Evolutionary conservation across 805 yeast genomes (phyloP).

Genomic region (Candida wancherniae): DNA sequence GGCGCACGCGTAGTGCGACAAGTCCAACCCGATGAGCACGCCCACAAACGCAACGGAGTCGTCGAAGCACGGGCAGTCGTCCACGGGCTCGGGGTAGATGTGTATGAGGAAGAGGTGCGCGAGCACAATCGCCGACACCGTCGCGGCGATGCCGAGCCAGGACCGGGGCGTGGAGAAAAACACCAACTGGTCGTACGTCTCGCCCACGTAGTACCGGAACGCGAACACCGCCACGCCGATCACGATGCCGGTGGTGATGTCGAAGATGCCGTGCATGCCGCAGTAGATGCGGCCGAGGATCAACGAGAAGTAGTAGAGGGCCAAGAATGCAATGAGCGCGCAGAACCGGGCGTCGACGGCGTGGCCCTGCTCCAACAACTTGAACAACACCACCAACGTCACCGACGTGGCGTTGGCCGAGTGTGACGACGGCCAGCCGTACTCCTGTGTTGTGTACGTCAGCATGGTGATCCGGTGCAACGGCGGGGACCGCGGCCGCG

Average conservation of each 20-base stretch:
- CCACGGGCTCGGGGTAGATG: constrained; percentile 78
- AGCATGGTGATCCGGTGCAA: constrained; percentile 83
- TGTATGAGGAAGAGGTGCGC: constrained; percentile 52
- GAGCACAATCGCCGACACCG: constrained; percentile 33
- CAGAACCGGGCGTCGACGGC: constrained; percentile 10
- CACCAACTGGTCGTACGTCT: constrained; percentile 44
- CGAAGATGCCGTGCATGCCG: constrained; percentile 96
- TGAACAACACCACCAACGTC: constrained; percentile 40
- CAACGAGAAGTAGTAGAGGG: constrained; percentile 57
- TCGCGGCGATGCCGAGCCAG: constrained; percentile 20
- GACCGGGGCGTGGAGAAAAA: constrained; percentile 20
- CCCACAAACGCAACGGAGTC: constrained; percentile 93
- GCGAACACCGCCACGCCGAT: constrained; percentile 55
- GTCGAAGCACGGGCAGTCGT: constrained; percentile 93
- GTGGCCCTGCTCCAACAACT: constrained; percentile 13
- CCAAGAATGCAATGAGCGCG: constrained; percentile 17
- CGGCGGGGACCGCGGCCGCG: constrained; percentile 92
- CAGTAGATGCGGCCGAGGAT: constrained; percentile 83
- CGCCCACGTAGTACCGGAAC: constrained; percentile 40
- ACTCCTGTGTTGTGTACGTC: constrained; percentile 86
- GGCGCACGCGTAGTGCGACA: constrained; percentile 50
- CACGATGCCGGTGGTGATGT: constrained; percentile 58
- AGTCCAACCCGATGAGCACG: constrained; percentile 73
- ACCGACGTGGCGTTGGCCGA: constrained; percentile 92
- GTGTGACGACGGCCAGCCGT: constrained; percentile 93